Evolutionary conservation across 257 asterid genomes (phyloP).

Genomic region (Petunia axillaris): DNA sequence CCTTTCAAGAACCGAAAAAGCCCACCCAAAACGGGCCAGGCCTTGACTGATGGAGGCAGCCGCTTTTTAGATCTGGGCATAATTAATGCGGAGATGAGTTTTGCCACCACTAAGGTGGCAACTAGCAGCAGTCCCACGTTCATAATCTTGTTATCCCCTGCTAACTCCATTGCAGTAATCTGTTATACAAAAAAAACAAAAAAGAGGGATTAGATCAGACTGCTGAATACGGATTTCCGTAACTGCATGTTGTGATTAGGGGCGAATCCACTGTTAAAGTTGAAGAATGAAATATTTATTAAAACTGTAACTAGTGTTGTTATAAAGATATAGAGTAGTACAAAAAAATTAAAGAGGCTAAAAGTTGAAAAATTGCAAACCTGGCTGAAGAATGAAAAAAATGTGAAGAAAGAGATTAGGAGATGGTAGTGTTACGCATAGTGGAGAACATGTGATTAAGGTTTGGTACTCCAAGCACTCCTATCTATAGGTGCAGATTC

Average conservation of each 20-base stretch:
- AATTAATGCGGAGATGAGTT: conserved; percentile 57
- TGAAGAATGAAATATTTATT: too few relatives aligned
- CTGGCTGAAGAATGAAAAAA: neutral
- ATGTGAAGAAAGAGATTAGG: too few relatives aligned
- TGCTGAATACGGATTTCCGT: too few relatives aligned
- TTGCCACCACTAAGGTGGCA: conserved; percentile 74
- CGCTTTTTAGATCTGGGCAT: conserved; percentile 76
- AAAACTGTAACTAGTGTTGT: too few relatives aligned
- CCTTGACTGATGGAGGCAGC: conserved; percentile 64
- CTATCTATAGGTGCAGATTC: neutral
- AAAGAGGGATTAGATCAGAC: too few relatives aligned
- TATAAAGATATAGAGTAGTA: too few relatives aligned
- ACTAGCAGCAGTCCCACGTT: conserved; percentile 68
- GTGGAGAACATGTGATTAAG: too few relatives aligned
- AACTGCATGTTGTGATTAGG: too few relatives aligned
- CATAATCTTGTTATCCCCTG: conserved; percentile 46
- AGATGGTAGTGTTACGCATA: too few relatives aligned
- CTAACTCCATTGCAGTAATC: conserved; percentile 41
- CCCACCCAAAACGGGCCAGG: conserved; percentile 80
- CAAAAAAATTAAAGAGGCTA: neutral
- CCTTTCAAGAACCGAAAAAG: conserved; percentile 72
- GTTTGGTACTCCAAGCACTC: too few relatives aligned
- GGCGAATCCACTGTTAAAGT: too few relatives aligned
- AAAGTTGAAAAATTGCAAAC: neutral
- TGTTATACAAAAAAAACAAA: too few relatives aligned